phyloP scores from a whole-genome alignment of 2,329 filamentous ascomycete species.

The Calonectria pteridis region DNA sequence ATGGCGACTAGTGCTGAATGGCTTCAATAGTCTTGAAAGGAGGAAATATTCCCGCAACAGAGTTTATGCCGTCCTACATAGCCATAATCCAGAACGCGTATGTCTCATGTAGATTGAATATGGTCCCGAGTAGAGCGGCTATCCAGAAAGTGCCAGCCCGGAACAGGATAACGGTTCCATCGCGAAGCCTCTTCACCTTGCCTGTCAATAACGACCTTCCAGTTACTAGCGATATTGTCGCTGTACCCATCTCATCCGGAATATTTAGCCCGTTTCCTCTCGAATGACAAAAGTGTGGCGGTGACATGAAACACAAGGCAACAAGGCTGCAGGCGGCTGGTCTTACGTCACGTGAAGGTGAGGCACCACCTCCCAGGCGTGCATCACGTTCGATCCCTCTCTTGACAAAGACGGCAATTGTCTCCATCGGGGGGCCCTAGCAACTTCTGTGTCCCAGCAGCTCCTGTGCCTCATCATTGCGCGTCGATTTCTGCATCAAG shows the following conservation, averaged over 20 bases:
- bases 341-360: background rate
- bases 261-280: too few species aligned
- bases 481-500: background rate
- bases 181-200: background rate
- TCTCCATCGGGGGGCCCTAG: background rate
- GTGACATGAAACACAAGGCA: background rate
- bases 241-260: background rate
- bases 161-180: background rate
- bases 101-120: background rate
- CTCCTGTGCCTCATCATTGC: background rate
- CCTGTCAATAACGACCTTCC: background rate
- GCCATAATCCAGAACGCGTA: background rate
- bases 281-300: background rate
- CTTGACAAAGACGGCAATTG: background rate
- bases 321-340: background rate
- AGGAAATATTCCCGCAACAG: background rate
- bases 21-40: background rate
- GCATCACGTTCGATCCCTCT: background rate
- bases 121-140: background rate
- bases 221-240: background rate
- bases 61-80: background rate
- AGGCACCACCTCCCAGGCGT: background rate
- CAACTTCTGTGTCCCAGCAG: background rate
- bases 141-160: background rate
- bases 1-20: background rate